phyloP scores from a whole-genome alignment of 2,329 filamentous ascomycete species.

The Coniella vitis region DNA sequence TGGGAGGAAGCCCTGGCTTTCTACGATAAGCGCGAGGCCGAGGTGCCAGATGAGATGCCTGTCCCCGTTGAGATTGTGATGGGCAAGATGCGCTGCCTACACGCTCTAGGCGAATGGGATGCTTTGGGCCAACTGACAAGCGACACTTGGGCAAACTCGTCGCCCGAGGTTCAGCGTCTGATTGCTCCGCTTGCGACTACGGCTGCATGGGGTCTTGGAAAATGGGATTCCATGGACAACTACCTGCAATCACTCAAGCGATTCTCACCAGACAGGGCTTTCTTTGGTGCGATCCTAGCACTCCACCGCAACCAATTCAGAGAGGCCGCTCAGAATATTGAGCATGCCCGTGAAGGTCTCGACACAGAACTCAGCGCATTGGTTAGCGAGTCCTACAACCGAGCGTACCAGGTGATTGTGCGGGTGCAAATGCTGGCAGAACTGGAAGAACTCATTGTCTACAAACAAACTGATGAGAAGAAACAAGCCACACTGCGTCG shows the following conservation, averaged over 20 bases:
- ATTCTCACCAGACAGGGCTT: conserved; percentile 86
- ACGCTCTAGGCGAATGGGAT: conserved; percentile 97
- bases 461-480: conserved; percentile 87
- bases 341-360: conserved; percentile 84
- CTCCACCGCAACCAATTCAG: conserved; percentile 95
- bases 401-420: conserved; percentile 96
- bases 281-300: conserved; percentile 93
- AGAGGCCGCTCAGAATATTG: conserved; percentile 81
- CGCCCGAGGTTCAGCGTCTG: conserved; percentile 76
- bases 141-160: conserved; percentile 88
- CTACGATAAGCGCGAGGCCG: conserved; percentile 78
- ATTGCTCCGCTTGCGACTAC: conserved; percentile 93
- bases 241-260: conserved; percentile 95
- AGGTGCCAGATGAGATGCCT: conserved; percentile 50
- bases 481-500: conserved; percentile 86
- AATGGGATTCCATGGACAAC: conserved; percentile 98
- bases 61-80: conserved; percentile 89
- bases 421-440: conserved; percentile 98
- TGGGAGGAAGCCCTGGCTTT: conserved; percentile 96
- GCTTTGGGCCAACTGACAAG: conserved; percentile 80
- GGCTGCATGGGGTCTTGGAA: conserved; percentile 90
- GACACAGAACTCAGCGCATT: conserved; percentile 94
- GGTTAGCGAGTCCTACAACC: conserved; percentile 96
- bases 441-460: conserved; percentile 93
- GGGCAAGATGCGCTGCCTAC: conserved; percentile 98